Conservation (phyloP, 352 stramenopile genomes). For the Pythium utonaiense region DNA sequence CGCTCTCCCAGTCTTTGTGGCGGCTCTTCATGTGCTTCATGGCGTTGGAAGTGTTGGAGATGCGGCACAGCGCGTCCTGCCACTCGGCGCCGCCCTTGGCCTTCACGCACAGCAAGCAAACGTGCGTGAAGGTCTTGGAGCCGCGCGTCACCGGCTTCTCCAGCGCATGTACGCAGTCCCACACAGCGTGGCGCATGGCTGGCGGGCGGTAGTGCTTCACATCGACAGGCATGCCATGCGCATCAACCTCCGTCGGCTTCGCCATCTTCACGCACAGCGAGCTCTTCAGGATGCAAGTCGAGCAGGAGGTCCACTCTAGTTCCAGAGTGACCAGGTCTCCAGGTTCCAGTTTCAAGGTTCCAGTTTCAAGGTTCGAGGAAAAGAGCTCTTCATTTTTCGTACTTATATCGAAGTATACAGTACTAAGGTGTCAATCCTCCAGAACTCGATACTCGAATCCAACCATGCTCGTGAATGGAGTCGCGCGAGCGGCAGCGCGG, state of each 20-base stretch:
- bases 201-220: slow-evolving; percentile 8
- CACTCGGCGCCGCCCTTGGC: not conserved
- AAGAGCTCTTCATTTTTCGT: not conserved
- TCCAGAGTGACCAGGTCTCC: no score
- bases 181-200: slow-evolving; percentile 17
- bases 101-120: slow-evolving; percentile 13
- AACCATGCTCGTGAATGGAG: not conserved
- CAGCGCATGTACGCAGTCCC: slow-evolving; percentile 11
- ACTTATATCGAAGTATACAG: not conserved
- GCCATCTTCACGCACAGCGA: not conserved
- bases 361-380: not conserved
- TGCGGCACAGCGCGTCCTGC: slow-evolving; percentile 17
- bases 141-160: slow-evolving; percentile 12
- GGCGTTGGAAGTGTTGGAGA: slow-evolving; percentile 18
- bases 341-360: not conserved
- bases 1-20: slow-evolving; percentile 13
- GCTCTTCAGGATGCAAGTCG: not conserved
- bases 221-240: slow-evolving; percentile 2
- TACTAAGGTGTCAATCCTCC: not conserved
- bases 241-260: not conserved
- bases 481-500: not conserved
- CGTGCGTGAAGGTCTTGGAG: slow-evolving; percentile 16
- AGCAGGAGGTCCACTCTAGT: not conserved
- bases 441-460: not conserved
- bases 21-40: slow-evolving; percentile 20